These are phyloP conservation scores for Lomentospora prolificans DNA, from an alignment of 2,329 filamentous ascomycete genomes.

Conservation along the genomic window DNA sequence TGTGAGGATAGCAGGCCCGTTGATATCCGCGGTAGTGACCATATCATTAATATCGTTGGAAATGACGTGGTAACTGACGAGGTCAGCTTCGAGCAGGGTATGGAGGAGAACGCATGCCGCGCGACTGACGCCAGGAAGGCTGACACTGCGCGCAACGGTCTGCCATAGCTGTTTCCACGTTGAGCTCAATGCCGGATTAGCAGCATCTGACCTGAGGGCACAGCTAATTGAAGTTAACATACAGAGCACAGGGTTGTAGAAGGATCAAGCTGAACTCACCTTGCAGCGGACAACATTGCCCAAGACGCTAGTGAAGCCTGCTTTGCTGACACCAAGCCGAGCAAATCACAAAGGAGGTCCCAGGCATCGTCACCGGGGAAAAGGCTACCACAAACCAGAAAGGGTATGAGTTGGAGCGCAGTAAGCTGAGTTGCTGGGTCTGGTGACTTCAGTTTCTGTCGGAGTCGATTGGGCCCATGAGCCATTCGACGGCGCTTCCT, in stretches of 20 bases:
- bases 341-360: conserved; percentile 48
- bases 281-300: conserved; percentile 74
- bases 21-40: conserved; percentile 67
- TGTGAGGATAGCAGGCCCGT: conserved; percentile 67
- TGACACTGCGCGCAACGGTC: conserved; percentile 58
- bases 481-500: conserved; percentile 41
- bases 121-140: conserved; percentile 61
- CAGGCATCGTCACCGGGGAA: conserved; percentile 41
- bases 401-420: conserved; percentile 48
- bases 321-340: conserved; percentile 57
- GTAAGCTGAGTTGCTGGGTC: conserved; percentile 36
- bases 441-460: conserved; percentile 36
- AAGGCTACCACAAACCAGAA: conserved; percentile 38
- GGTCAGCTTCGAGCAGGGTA: conserved; percentile 51
- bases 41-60: conserved; percentile 63
- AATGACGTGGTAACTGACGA: conserved; percentile 60
- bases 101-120: conserved; percentile 67
- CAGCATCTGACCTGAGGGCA: conserved; percentile 13
- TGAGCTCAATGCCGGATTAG: conserved; percentile 4
- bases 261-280: conserved; percentile 34
- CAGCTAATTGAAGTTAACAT: conserved; percentile 23
- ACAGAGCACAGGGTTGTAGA: not conserved
- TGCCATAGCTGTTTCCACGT: conserved; percentile 72
- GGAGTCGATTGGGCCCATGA: conserved; percentile 33
- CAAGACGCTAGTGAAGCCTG: conserved; percentile 59